phyloP scores from a whole-genome alignment of 495 filamentous ascomycete genomes.

The Ramalina peruviana region DNA sequence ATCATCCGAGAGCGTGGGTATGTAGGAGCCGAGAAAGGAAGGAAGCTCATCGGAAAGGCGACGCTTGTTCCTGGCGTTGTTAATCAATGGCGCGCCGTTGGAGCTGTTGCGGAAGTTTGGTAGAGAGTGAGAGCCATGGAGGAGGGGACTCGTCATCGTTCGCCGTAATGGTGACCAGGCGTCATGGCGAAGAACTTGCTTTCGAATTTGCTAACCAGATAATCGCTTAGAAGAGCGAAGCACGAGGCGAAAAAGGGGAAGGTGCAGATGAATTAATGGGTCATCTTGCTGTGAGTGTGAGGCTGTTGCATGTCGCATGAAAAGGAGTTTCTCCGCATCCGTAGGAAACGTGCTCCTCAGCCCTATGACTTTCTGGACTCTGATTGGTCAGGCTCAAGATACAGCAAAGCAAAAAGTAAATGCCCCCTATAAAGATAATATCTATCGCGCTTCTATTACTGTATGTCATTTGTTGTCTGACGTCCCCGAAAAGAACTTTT shows the following conservation, averaged over 20 bases:
- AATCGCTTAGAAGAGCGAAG: too few relatives aligned
- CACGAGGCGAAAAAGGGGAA: too few relatives aligned
- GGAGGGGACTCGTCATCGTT: conserved; percentile 4
- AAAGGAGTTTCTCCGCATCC: background rate
- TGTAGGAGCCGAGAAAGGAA: conserved; percentile 3
- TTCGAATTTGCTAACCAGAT: too few relatives aligned
- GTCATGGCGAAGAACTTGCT: too few relatives aligned
- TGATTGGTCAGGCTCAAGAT: too few relatives aligned
- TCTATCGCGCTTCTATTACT: too few relatives aligned
- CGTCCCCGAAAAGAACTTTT: background rate
- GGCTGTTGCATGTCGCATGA: too few relatives aligned
- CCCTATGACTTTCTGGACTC: too few relatives aligned
- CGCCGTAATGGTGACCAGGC: background rate
- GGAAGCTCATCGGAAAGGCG: conserved; percentile 10
- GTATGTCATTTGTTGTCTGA: too few relatives aligned
- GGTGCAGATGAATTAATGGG: background rate
- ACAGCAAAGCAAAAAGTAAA: too few relatives aligned
- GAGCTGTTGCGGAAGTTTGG: conserved; percentile 4
- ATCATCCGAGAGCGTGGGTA: conserved; percentile 4
- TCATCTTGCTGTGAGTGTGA: background rate
- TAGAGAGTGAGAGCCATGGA: background rate
- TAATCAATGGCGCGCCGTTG: conserved; percentile 1
- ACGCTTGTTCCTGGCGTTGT: conserved; percentile 6
- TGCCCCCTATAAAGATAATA: too few relatives aligned
- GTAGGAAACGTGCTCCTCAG: background rate